These are phyloP conservation scores for Puccinia novopanici DNA, from an alignment of 1,284 basidiomycete genomes.

Conservation along the genomic window DNA sequence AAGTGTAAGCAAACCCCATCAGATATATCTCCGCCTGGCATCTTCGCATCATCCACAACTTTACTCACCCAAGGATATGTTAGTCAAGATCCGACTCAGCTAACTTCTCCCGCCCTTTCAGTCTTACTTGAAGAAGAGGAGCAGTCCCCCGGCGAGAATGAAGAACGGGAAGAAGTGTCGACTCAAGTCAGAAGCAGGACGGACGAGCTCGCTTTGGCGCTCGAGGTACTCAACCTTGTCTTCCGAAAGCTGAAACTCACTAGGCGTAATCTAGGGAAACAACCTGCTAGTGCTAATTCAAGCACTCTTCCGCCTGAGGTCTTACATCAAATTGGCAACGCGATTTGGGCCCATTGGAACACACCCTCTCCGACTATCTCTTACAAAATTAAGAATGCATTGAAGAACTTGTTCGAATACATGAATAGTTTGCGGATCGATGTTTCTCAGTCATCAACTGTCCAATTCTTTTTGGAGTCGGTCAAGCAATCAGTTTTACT, in stretches of 20 bases:
- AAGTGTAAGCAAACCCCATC: background rate
- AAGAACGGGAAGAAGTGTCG: background rate
- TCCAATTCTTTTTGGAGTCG: constrained; percentile 25
- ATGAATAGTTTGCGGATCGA: background rate
- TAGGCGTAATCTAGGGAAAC: background rate
- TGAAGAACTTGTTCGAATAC: constrained; percentile 42
- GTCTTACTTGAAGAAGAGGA: constrained; percentile 23
- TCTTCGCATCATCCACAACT: background rate
- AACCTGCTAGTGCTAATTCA: background rate
- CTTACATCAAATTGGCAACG: constrained; percentile 4
- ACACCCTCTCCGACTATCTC: constrained; percentile 26
- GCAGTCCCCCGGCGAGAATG: background rate
- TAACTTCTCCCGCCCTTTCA: constrained; percentile 30
- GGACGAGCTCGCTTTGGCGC: constrained; percentile 17
- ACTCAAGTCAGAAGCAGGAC: background rate
- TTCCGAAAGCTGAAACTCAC: constrained; percentile 34
- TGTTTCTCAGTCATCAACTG: background rate
- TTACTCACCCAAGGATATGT: constrained; percentile 28
- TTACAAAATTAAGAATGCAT: constrained; percentile 43
- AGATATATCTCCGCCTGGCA: background rate
- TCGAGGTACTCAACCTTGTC: constrained; percentile 37
- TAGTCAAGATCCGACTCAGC: constrained; percentile 29
- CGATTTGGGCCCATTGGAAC: constrained; percentile 45
- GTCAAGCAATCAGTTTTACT: constrained; percentile 34
- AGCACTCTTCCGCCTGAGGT: background rate